Conservation (phyloP, 805 yeast genomes). For the Kodamaea leandrae region DNA sequence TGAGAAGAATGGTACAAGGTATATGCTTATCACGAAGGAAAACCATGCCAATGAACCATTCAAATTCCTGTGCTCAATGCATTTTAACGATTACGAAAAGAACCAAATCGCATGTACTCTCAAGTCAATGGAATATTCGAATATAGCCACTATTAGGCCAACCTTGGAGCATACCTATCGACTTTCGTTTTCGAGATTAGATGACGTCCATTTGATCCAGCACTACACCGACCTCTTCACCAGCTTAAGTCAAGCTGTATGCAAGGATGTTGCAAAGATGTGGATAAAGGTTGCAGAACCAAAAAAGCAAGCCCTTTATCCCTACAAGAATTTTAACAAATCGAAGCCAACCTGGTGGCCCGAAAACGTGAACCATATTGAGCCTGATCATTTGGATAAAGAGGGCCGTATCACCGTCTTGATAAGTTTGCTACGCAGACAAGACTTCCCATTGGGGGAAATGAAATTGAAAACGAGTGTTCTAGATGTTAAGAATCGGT, state of each 20-base stretch:
- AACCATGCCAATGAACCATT: neutral
- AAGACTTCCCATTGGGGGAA: slow-evolving; percentile 12
- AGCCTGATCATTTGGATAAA: slow-evolving; percentile 72
- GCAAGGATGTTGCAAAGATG: slow-evolving; percentile 60
- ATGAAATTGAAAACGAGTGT: slow-evolving; percentile 13
- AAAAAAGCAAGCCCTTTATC: slow-evolving; percentile 57
- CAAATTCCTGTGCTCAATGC: slow-evolving; percentile 3
- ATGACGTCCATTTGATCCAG: slow-evolving; percentile 6
- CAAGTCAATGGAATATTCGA: neutral
- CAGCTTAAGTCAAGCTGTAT: slow-evolving; percentile 29
- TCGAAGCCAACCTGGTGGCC: slow-evolving; percentile 78
- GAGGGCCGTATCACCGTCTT: slow-evolving; percentile 53
- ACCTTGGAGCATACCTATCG: slow-evolving; percentile 8
- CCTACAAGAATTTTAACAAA: slow-evolving; percentile 53
- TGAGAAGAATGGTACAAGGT: neutral
- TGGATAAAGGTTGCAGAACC: slow-evolving; percentile 72
- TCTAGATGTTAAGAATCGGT: neutral
- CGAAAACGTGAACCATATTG: slow-evolving; percentile 50
- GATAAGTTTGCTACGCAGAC: slow-evolving; percentile 34
- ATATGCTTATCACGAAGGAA: slow-evolving; percentile 2
- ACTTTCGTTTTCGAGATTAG: slow-evolving; percentile 1
- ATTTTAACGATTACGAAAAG: slow-evolving; percentile 1
- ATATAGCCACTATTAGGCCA: slow-evolving; percentile 13
- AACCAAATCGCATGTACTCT: neutral
- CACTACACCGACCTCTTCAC: slow-evolving; percentile 20